These are phyloP conservation scores for Carex cristatella DNA, from an alignment of 176 grass and related monocot species.

Conservation along the genomic window DNA sequence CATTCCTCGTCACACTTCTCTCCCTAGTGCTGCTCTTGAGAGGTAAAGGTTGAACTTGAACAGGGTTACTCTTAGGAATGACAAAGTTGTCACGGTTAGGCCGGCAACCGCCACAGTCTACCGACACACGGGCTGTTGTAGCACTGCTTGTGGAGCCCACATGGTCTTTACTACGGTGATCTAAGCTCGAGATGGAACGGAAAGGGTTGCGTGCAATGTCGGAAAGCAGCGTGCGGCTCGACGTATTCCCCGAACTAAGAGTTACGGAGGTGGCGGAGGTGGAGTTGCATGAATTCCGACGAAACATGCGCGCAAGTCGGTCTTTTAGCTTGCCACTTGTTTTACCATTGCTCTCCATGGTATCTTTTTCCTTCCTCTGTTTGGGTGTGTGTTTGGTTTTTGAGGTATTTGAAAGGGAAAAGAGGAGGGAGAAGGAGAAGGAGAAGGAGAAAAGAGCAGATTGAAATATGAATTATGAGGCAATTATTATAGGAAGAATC, in stretches of 20 bases:
- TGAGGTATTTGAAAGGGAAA: constrained; percentile 12
- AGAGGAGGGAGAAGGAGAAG: neutral
- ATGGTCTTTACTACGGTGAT: constrained; percentile 9
- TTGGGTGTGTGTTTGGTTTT: neutral
- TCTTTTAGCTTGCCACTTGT: constrained; percentile 54
- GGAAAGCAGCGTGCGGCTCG: constrained; percentile 3
- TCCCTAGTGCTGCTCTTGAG: neutral
- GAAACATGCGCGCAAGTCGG: constrained; percentile 65
- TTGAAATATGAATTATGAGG: constrained; percentile 15
- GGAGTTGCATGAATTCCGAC: constrained; percentile 79
- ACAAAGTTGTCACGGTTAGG: constrained; percentile 7
- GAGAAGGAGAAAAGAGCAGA: neutral
- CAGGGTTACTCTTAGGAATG: neutral
- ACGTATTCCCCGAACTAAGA: constrained; percentile 22
- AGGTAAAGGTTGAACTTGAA: neutral
- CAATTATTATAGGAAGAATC: constrained; percentile 25
- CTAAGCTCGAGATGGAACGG: neutral
- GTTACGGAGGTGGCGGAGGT: constrained; percentile 24
- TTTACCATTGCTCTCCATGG: constrained; percentile 29
- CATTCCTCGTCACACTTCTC: constrained; percentile 30
- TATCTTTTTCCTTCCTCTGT: constrained; percentile 18
- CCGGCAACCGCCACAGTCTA: constrained; percentile 27
- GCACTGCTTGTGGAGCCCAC: neutral
- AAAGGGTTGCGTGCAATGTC: constrained; percentile 25
- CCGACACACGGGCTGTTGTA: neutral